Conservation (phyloP, 768 basidiomycete genomes). For the Sistotremastrum suecicum region DNA sequence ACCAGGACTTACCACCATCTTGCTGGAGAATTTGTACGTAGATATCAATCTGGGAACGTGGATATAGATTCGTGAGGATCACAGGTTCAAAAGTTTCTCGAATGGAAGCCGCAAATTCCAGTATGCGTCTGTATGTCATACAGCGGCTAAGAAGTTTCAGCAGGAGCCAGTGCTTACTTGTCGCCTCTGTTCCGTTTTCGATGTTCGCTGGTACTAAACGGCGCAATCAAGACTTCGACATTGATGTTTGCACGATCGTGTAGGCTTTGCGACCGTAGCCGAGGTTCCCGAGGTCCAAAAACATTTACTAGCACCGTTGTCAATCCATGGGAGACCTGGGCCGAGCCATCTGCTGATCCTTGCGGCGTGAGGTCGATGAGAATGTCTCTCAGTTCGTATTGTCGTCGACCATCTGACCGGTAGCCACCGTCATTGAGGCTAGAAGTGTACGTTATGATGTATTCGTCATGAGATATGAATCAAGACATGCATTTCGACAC, state of each 20-base stretch:
- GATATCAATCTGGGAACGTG: constrained; percentile 89
- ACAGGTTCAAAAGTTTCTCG: constrained; percentile 96
- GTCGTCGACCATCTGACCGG: constrained; percentile 86
- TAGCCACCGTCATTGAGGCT: constrained; percentile 67
- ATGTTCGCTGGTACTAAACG: constrained; percentile 75
- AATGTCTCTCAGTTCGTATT: constrained; percentile 79
- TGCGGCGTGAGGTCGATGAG: constrained; percentile 63
- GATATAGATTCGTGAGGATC: constrained; percentile 80
- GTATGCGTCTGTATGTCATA: constrained; percentile 45
- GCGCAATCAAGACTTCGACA: constrained; percentile 77
- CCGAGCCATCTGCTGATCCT: constrained; percentile 74
- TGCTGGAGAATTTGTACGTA: constrained; percentile 87
- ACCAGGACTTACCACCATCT: constrained; percentile 44
- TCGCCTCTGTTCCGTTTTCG: constrained; percentile 68
- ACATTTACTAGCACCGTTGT: constrained; percentile 82
- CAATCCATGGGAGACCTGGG: constrained; percentile 74
- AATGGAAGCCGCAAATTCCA: constrained; percentile 77
- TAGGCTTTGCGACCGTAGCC: constrained; percentile 59
- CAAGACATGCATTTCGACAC: constrained; percentile 38
- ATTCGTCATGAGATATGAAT: too few relatives aligned
- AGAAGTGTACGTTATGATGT: too few relatives aligned
- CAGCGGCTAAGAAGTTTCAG: neutral
- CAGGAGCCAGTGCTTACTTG: constrained; percentile 45
- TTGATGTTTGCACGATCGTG: constrained; percentile 84
- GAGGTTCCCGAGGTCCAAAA: constrained; percentile 85